Evolutionary conservation across 108 stramenopile species (phyloP).

Genomic region (Cylindrotheca fusiformis): DNA sequence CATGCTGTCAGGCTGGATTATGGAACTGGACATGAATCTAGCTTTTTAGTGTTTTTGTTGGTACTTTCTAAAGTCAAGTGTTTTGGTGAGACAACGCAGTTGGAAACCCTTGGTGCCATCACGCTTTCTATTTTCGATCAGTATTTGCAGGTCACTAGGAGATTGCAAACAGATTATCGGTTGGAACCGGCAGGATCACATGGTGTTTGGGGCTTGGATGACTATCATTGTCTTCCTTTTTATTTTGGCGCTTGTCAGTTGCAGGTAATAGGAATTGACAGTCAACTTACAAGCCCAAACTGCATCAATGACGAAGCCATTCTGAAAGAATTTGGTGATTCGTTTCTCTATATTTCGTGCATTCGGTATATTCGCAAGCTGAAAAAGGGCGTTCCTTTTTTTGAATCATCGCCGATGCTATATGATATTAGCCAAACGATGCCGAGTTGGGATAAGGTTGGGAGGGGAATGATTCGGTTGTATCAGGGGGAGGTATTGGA

Average conservation of each 20-base stretch:
- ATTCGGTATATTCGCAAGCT: slow-evolving; percentile 82
- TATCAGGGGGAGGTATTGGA: slow-evolving; percentile 92
- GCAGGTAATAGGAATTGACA: slow-evolving; percentile 4
- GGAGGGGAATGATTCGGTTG: slow-evolving; percentile 69
- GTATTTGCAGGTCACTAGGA: slow-evolving; percentile 71
- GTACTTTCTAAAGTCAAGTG: slow-evolving; percentile 73
- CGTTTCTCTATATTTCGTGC: slow-evolving; percentile 76
- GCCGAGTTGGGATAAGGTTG: slow-evolving; percentile 81
- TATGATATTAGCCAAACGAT: slow-evolving; percentile 80
- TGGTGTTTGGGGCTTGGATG: slow-evolving; percentile 97
- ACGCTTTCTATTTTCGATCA: slow-evolving; percentile 65
- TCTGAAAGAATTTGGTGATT: slow-evolving; percentile 23
- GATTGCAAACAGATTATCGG: slow-evolving; percentile 86
- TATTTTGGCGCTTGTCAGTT: slow-evolving; percentile 91
- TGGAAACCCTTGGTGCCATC: slow-evolving; percentile 39
- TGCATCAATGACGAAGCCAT: slow-evolving; percentile 23
- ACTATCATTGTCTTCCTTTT: slow-evolving; percentile 95
- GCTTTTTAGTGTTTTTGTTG: slow-evolving; percentile 84
- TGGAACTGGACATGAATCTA: slow-evolving; percentile 96
- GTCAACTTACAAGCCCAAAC: slow-evolving; percentile 16
- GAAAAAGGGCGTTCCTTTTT: slow-evolving; percentile 88
- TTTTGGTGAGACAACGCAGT: slow-evolving; percentile 39
- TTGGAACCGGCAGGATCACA: slow-evolving; percentile 95
- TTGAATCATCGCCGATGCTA: slow-evolving; percentile 93
- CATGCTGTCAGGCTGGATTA: slow-evolving; percentile 90